Evolutionary conservation across 2,329 filamentous ascomycete genomes (phyloP).

Genomic region (Botrytis pseudocinerea): DNA sequence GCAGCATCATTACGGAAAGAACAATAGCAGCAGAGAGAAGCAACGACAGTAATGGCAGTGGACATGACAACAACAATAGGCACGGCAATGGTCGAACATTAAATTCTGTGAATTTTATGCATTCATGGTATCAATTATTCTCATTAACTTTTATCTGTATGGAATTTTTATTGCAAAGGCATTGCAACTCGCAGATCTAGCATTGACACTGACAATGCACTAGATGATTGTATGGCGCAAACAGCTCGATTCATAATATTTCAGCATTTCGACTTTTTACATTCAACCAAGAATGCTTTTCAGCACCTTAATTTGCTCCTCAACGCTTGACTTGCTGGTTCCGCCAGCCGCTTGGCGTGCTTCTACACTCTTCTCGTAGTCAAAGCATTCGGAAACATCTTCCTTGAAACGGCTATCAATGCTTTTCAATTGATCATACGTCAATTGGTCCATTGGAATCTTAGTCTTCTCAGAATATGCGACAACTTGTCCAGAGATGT

Average conservation of each 20-base stretch:
- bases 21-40: background rate
- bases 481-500: conserved; percentile 72
- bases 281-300: conserved; percentile 38
- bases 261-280: background rate
- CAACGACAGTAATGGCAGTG: background rate
- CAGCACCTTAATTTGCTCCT: conserved; percentile 61
- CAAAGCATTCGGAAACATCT: conserved; percentile 69
- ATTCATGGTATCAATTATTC: conserved; percentile 14
- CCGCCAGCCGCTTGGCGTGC: conserved; percentile 74
- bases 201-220: conserved; percentile 6
- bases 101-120: background rate
- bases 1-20: background rate
- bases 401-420: conserved; percentile 70
- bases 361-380: conserved; percentile 84
- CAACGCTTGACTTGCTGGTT: conserved; percentile 68
- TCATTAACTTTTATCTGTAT: background rate
- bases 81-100: background rate
- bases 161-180: background rate
- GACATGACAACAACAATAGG: background rate
- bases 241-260: background rate
- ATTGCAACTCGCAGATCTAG: background rate
- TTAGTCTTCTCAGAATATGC: conserved; percentile 67
- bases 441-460: conserved; percentile 69
- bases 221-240: background rate
- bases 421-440: conserved; percentile 61